Conservation (phyloP, 2,329 filamentous ascomycete species). For the Neonectria neomacrospora region DNA sequence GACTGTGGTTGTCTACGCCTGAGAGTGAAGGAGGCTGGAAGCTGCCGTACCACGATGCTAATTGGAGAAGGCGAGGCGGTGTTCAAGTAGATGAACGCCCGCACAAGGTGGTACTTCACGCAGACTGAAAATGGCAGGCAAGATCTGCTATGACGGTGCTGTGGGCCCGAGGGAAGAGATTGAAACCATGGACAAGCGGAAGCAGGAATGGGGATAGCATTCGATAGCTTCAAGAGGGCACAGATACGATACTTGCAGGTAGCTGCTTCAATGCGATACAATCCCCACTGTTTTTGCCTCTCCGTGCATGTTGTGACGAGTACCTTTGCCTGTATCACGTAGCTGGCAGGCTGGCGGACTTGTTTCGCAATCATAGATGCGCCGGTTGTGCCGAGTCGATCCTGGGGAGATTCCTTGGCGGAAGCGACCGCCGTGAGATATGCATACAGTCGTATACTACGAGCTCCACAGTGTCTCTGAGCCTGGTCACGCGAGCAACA, state of each 20-base stretch:
- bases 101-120: constrained; percentile 25
- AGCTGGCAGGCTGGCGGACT: background rate
- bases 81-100: constrained; percentile 71
- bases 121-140: constrained; percentile 4
- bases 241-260: constrained; percentile 2
- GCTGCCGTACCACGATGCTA: constrained; percentile 80
- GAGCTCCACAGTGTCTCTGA: background rate
- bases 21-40: constrained; percentile 85
- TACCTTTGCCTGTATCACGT: background rate
- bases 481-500: background rate
- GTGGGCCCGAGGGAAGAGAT: background rate
- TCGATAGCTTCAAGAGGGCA: background rate
- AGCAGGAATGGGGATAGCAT: background rate
- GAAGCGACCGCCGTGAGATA: background rate
- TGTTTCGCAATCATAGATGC: background rate
- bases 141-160: background rate
- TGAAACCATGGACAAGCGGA: background rate
- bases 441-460: background rate
- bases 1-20: constrained; percentile 83
- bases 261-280: background rate
- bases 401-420: background rate
- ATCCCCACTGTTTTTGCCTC: background rate
- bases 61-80: constrained; percentile 84
- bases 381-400: constrained; percentile 1
- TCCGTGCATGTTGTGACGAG: constrained; percentile 1